phyloP scores from a whole-genome alignment of 495 filamentous ascomycete genomes.

The Hypoxylon lenormandii region DNA sequence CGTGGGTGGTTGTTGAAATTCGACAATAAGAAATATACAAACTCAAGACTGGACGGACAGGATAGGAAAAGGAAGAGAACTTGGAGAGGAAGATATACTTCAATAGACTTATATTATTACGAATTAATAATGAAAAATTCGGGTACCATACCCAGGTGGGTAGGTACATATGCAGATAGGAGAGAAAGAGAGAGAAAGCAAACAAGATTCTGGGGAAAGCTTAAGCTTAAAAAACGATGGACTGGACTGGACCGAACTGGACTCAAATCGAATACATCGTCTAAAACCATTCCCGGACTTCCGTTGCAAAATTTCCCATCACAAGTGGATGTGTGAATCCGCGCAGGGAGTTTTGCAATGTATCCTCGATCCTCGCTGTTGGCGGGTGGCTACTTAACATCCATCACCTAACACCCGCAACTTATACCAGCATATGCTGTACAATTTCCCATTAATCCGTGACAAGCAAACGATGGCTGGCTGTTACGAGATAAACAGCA shows the following conservation, averaged over 20 bases:
- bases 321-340: background rate
- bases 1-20: slow-evolving; percentile 1
- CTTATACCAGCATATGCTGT: slow-evolving; percentile 1
- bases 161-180: slow-evolving; percentile 13
- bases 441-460: slow-evolving; percentile 28
- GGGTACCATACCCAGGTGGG: slow-evolving; percentile 15
- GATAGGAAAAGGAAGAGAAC: slow-evolving; percentile 12
- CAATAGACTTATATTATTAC: background rate
- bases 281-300: slow-evolving; percentile 14
- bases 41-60: background rate
- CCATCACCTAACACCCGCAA: too few species aligned
- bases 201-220: slow-evolving; percentile 29
- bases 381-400: too few species aligned
- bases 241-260: slow-evolving; percentile 16
- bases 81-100: slow-evolving; percentile 8
- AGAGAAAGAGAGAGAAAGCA: too few species aligned
- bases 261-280: slow-evolving; percentile 7
- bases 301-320: slow-evolving; percentile 9
- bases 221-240: slow-evolving; percentile 14
- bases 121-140: background rate
- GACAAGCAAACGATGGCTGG: slow-evolving; percentile 22
- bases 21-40: background rate
- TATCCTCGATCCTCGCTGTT: too few species aligned
- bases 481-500: background rate
- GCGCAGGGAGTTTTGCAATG: background rate